Evolutionary conservation across 2,329 filamentous ascomycete genomes (phyloP).

Genomic region (Colletotrichum salicis): DNA sequence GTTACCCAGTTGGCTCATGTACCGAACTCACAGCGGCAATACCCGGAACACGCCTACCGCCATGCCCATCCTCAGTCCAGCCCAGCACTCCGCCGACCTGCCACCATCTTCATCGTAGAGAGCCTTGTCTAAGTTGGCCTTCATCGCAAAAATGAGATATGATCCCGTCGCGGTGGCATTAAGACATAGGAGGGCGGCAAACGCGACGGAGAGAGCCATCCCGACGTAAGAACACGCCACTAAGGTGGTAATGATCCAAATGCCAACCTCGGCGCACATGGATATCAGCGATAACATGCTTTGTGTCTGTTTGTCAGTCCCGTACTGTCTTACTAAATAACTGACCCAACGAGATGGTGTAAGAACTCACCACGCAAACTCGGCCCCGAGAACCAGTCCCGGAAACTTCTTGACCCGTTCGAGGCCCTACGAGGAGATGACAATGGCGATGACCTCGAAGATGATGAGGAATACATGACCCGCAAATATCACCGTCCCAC

Average conservation of each 20-base stretch:
- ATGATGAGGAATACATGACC: background rate
- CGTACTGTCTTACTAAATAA: background rate
- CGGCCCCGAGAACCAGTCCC: too few relatives aligned
- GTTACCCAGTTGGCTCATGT: background rate
- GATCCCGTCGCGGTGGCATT: constrained; percentile 1
- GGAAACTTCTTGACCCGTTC: background rate
- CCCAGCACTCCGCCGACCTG: background rate
- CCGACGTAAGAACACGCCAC: background rate
- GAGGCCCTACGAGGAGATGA: background rate
- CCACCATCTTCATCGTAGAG: background rate
- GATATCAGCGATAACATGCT: background rate
- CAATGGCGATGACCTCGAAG: background rate
- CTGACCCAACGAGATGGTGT: background rate
- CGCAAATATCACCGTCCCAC: background rate
- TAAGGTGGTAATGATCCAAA: background rate
- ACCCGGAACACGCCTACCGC: background rate
- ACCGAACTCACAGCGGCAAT: constrained; percentile 3
- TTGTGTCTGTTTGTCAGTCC: background rate
- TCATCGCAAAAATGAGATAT: background rate
- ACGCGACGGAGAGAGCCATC: background rate
- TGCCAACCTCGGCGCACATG: background rate
- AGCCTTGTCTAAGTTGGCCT: background rate
- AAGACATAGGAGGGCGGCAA: background rate
- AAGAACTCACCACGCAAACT: background rate
- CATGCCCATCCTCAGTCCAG: background rate